Evolutionary conservation across 1,284 basidiomycete species (phyloP), one percentile per base, ranked within the genome.

Genomic region (Malassezia caprae): DNA sequence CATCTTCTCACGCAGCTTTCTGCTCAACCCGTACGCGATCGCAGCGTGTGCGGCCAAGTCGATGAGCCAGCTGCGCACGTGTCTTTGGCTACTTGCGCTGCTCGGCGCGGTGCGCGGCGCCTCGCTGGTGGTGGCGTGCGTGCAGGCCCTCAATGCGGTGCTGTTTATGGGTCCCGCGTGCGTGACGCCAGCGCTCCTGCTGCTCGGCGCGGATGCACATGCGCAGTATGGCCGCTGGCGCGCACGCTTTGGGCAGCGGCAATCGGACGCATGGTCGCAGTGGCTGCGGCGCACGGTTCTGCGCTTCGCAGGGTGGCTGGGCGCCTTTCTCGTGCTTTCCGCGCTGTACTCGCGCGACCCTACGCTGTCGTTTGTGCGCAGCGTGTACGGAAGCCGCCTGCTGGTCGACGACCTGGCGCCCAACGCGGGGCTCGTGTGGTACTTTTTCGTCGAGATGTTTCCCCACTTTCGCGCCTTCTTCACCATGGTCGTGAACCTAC

Each of bases 391-490:
- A 26, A 51, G 35, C 17, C 51, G 54, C 4, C 15, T 21, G 4
- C n/a, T 45, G 11, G 53, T 62, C 7, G 60, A 66, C 23, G 63
- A 72, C 28, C 60, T 96, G 51, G 89, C 88, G 5, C 94, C 94
- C 0, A 96, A 93, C 67, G 83, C 88, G 8, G 93, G 93, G 3
- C 78, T 96, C 34, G 90, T 88, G 85, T 98, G 94, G 94, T 98
- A 98, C 77, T 96, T 96, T 77, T 96, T 96, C 77, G 96, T 90
- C 12, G 91, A 98, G 75, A 96, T 96, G 85, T 99, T 99, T 67
- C 90, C 96, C 70, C 88, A 98, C 76, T 99, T 96, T 78, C 80
- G 91, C 28, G 82, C 84, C 2, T 96, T 96, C 77, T 99, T 96
- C 79, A 78, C 94, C 17, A 85, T 91, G 79, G 87, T 88, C n/a